Evolutionary conservation across 2,329 filamentous ascomycete species (phyloP).

Genomic region (Aureobasidium subglaciale): DNA sequence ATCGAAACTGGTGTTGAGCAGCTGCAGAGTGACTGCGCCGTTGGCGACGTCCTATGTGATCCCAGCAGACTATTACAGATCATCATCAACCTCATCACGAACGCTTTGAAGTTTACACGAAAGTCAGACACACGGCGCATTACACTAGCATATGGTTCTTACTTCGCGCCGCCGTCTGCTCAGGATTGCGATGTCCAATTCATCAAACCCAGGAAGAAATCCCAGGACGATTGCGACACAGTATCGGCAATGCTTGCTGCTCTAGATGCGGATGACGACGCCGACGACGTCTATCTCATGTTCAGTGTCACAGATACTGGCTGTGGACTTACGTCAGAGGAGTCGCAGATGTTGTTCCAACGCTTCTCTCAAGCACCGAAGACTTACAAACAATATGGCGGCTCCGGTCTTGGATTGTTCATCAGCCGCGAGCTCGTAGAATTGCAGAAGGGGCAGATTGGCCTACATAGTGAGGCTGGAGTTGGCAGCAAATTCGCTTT

Average conservation of each 20-base stretch:
- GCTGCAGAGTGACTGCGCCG: constrained; percentile 25
- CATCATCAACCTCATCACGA: constrained; percentile 24
- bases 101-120: constrained; percentile 24
- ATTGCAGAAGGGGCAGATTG: constrained; percentile 62
- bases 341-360: constrained; percentile 49
- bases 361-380: constrained; percentile 60
- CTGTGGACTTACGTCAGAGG: constrained; percentile 28
- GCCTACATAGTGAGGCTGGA: constrained; percentile 52
- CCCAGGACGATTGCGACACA: background rate
- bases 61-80: constrained; percentile 23
- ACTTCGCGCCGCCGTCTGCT: constrained; percentile 25
- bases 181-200: constrained; percentile 28
- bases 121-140: constrained; percentile 28
- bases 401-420: constrained; percentile 60
- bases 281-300: constrained; percentile 31
- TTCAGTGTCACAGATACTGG: constrained; percentile 33
- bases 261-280: constrained; percentile 27
- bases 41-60: constrained; percentile 24
- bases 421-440: constrained; percentile 60
- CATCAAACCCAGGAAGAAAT: constrained; percentile 23
- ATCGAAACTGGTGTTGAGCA: constrained; percentile 20
- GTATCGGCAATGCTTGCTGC: background rate
- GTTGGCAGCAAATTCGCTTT: constrained; percentile 59
- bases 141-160: constrained; percentile 32
- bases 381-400: constrained; percentile 61